These are phyloP conservation scores for Fusarium agapanthi DNA, from an alignment of 2,329 filamentous ascomycete species.

Conservation along the genomic window DNA sequence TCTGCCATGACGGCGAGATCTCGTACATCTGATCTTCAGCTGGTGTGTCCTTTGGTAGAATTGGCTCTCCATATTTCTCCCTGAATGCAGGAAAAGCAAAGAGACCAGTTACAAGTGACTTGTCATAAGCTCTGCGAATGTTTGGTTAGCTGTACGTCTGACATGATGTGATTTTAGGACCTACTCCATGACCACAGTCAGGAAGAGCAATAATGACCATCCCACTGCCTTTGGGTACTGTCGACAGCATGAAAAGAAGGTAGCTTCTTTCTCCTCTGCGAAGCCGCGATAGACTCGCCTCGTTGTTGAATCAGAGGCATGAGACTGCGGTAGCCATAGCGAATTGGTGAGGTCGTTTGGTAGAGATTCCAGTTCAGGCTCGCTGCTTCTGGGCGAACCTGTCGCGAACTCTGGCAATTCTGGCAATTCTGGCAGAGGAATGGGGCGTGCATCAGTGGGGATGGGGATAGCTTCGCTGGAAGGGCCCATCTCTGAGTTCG, in stretches of 20 bases:
- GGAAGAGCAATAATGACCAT: constrained; percentile 38
- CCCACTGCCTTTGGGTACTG: constrained; percentile 40
- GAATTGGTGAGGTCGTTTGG: constrained; percentile 11
- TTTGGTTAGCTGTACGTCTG: not conserved
- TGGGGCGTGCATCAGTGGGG: constrained; percentile 23
- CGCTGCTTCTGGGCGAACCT: not conserved
- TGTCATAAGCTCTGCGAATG: constrained; percentile 29
- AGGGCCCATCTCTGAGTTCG: constrained; percentile 20
- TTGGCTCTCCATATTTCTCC: constrained; percentile 31
- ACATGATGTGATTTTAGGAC: not conserved
- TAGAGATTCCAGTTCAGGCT: constrained; percentile 16
- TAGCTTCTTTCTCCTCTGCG: constrained; percentile 30
- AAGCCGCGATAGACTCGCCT: constrained; percentile 31
- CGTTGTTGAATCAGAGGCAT: constrained; percentile 26
- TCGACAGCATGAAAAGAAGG: constrained; percentile 27
- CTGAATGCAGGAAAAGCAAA: constrained; percentile 36
- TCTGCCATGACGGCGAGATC: constrained; percentile 43
- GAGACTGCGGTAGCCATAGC: constrained; percentile 25
- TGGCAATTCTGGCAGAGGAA: constrained; percentile 29
- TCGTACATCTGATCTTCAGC: constrained; percentile 45
- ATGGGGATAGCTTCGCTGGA: constrained; percentile 21
- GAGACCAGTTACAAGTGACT: constrained; percentile 33
- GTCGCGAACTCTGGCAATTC: constrained; percentile 27
- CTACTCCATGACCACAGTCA: constrained; percentile 40
- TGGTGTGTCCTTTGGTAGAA: constrained; percentile 1